Conservation (phyloP, 345 rosid species). For the Citrus cavaleriei region DNA sequence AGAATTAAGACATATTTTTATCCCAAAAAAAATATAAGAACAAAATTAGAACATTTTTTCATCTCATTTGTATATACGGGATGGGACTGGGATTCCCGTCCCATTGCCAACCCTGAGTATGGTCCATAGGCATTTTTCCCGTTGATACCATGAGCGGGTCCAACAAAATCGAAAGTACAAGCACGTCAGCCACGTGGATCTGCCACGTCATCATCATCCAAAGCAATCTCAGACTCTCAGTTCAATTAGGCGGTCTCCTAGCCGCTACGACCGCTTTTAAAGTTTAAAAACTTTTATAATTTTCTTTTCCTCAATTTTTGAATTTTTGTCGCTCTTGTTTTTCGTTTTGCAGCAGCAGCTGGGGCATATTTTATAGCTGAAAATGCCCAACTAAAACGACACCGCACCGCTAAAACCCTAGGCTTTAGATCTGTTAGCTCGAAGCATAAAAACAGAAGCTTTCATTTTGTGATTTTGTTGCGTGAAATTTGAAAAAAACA, state of each 20-base stretch:
- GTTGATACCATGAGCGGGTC: background rate
- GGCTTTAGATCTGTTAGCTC: background rate
- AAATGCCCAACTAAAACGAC: background rate
- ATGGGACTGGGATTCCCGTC: no score
- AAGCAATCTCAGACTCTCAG: background rate
- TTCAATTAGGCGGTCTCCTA: background rate
- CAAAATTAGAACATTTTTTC: no score
- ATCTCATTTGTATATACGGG: no score
- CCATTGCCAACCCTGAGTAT: no score
- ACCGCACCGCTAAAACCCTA: background rate
- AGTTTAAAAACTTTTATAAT: background rate
- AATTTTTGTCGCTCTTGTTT: background rate
- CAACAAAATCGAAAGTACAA: background rate
- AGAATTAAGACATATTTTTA: no score
- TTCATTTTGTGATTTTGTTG: background rate
- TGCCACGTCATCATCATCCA: background rate
- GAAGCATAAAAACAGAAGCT: background rate
- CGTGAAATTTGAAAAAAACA: background rate
- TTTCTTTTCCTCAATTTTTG: background rate
- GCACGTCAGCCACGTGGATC: background rate
- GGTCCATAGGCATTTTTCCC: background rate
- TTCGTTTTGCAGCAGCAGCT: background rate
- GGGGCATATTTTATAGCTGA: background rate
- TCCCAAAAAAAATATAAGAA: no score
- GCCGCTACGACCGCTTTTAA: background rate